Conservation (phyloP, 306 rosid species). For the Dryas octopetala region DNA sequence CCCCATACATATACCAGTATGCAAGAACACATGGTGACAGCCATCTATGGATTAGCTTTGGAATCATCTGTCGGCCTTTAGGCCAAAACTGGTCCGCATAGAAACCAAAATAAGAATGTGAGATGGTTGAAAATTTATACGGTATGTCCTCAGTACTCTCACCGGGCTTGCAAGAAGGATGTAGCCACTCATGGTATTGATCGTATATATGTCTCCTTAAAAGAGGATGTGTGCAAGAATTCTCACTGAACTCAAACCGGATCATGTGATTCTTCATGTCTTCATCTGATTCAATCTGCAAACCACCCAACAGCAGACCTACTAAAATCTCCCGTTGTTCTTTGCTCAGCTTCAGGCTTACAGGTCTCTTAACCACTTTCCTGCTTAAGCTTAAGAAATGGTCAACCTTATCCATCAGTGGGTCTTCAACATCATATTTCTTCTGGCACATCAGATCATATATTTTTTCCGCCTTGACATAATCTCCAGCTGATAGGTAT, state of each 20-base stretch:
- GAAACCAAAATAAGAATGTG: conserved; percentile 73
- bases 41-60: conserved; percentile 89
- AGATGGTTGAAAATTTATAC: conserved; percentile 54
- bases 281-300: conserved; percentile 76
- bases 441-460: conserved; percentile 76
- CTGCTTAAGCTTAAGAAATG: conserved; percentile 69
- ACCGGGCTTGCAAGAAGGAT: conserved; percentile 64
- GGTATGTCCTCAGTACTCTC: conserved; percentile 55
- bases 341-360: conserved; percentile 69
- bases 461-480: conserved; percentile 70
- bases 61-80: conserved; percentile 57
- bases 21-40: conserved; percentile 87
- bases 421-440: conserved; percentile 62
- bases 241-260: conserved; percentile 60
- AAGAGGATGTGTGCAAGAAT: conserved; percentile 43
- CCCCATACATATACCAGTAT: conserved; percentile 94
- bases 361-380: conserved; percentile 51
- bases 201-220: conserved; percentile 65
- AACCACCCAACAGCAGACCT: conserved; percentile 85
- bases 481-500: conserved; percentile 60
- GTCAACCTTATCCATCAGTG: conserved; percentile 71
- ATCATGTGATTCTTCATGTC: conserved; percentile 61
- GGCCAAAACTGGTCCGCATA: conserved; percentile 94
- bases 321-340: conserved; percentile 85
- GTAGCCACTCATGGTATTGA: conserved; percentile 84